Evolutionary conservation across 768 basidiomycete genomes (phyloP), one percentile per base, ranked within the genome.

Genomic region (Aureoboletus auriporus): DNA sequence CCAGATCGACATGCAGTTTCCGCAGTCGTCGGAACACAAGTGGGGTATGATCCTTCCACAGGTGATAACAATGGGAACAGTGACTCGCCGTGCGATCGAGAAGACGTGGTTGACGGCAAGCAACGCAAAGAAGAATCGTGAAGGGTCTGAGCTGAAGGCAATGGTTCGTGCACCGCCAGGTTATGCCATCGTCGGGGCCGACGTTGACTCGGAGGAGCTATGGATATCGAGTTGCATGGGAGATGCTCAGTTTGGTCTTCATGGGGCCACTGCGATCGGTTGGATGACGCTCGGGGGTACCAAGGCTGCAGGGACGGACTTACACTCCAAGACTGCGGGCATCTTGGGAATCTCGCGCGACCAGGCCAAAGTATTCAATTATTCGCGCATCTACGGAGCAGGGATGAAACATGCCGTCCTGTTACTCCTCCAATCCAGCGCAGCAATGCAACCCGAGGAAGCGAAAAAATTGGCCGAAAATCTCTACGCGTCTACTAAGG

Each of bases 221-320:
- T 98, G 96, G 96, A 98, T 98, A 55, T 95, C 94, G 16, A 93
- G 90, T 60, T 91, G 92, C 51, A 95, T 98, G 91, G 95, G 95
- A 1, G 96, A 98, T 61, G 90, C 93, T 0, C 95, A 99, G 67
- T 96, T 99, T 65, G 96, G 95, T 8, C 65, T 95, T 49, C 94
- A 99, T 57, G 95, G 95, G 10, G 92, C 93, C 10, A 94, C 93
- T 3, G 93, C 95, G 2, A 83, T 99, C 37, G 95, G 96, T 4
- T 98, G 95, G 95, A 98, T 99, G 95, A 97, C 94, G 13, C 78
- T 99, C 27, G 96, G 98, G 66, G 94, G 96, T 1, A 95, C 94
- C 13, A 98, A 98, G 68, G 78, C 84, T 0, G 86, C 88, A 0
- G 93, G 93, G 6, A 98, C 95, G 6, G 95, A 99, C 70, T 70